Evolutionary conservation across 768 basidiomycete species (phyloP), one percentile per base, ranked within the genome.

Genomic region (Podaxis sp.): DNA sequence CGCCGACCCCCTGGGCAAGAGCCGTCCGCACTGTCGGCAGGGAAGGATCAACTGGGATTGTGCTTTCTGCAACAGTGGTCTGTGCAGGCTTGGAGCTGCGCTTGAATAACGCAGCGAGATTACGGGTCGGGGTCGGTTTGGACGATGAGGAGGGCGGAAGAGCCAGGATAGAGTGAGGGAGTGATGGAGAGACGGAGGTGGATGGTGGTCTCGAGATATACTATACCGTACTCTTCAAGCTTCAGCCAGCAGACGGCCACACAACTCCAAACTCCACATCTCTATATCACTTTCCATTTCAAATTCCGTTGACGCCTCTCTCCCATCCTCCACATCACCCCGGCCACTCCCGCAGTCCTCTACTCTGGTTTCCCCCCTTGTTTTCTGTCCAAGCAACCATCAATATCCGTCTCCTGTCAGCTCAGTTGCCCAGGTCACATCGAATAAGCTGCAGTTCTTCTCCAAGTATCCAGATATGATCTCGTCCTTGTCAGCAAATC

Each of bases 231-330:
- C 7, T 44, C 5, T 44, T 32, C 9, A 32, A 32, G 32, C 32
- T 32, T 32, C 9, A 13, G 27, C 23, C 16, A 54, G 35, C 21
- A 36, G 32, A 16, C 52, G 25, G 25, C 52, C 52, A 54, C 52
- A 54, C 52, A 54, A 37, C 52, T 38, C 52, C 52, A 54, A 54
- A 54, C 52, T 54, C 51, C 23, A 25, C 50, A 51, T 16, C 50
- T n/a, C 13, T 36, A 25, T 37, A 21, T 18, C 36, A 23, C 36
- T 32, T 27, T n/a, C n/a, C 27, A 16, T 48, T 27, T n/a, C 6
- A 14, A 25, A 32, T 51, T 51, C 28, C 50, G 28, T 51, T 32
- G 16, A 16, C 14, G 7, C 4, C 9, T 51, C 16, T 16, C 50
- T 25, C 13, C 21, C 21, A 11, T 23, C 11, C 13, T 10, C 23